These are phyloP conservation scores for Penicillium subrubescens DNA, from an alignment of 495 filamentous ascomycete species.

Conservation along the genomic window DNA sequence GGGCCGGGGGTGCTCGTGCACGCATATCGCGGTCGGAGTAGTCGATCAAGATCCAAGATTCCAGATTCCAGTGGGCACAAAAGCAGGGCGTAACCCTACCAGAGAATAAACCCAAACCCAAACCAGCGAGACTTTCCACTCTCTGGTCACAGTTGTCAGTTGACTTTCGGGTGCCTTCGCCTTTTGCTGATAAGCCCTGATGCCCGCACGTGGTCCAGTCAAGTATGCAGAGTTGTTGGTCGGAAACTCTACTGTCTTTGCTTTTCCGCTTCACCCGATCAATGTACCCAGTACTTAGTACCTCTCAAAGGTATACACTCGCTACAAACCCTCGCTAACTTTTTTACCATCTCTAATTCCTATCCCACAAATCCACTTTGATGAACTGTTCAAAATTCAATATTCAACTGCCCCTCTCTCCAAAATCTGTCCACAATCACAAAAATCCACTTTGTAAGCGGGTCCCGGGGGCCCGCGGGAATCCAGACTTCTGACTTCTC, in stretches of 20 bases:
- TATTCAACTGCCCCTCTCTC: background rate
- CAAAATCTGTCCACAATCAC: background rate
- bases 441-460: background rate
- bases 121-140: no score
- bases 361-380: background rate
- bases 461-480: background rate
- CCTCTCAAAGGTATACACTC: background rate
- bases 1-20: background rate
- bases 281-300: no score
- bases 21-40: background rate
- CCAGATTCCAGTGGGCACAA: background rate
- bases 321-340: conserved; percentile 9
- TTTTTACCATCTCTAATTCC: background rate
- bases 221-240: background rate
- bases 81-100: conserved; percentile 16
- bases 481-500: conserved; percentile 5
- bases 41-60: background rate
- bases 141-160: background rate
- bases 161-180: background rate
- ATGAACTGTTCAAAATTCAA: background rate
- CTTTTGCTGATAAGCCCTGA: conserved; percentile 19
- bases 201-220: conserved; percentile 16
- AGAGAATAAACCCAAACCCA: no score
- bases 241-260: background rate
- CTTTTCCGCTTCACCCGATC: background rate